These are phyloP conservation scores for Aspergillus ustus DNA, from an alignment of 2,329 filamentous ascomycete genomes.

Conservation along the genomic window DNA sequence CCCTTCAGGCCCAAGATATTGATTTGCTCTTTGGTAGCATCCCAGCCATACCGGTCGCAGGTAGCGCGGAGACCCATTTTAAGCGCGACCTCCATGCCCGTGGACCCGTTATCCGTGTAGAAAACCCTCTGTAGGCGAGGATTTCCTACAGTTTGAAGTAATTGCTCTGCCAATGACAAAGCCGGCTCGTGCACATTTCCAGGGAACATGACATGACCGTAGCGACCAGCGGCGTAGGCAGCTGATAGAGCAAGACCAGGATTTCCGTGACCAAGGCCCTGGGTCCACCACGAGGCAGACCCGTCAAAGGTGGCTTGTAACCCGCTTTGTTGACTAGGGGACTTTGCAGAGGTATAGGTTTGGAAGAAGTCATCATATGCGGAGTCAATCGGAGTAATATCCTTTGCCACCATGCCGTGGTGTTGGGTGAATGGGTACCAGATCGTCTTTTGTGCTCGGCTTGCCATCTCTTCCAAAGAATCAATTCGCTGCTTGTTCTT, in stretches of 20 bases:
- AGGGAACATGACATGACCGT: conserved; percentile 89
- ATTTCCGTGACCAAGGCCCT: conserved; percentile 81
- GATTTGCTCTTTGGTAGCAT: conserved; percentile 59
- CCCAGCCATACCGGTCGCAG: conserved; percentile 69
- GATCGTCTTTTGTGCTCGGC: conserved; percentile 66
- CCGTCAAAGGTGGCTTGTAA: conserved; percentile 76
- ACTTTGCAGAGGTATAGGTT: conserved; percentile 48
- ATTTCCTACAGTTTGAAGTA: conserved; percentile 66
- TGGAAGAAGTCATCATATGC: conserved; percentile 81
- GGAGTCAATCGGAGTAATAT: conserved; percentile 78
- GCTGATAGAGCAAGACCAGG: conserved; percentile 72
- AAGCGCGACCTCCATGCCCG: conserved; percentile 79
- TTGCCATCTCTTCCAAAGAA: conserved; percentile 64
- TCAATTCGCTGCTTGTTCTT: conserved; percentile 62
- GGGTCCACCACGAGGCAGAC: conserved; percentile 90
- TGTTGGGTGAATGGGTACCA: conserved; percentile 93
- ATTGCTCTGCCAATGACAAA: conserved; percentile 66
- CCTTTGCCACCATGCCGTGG: conserved; percentile 61
- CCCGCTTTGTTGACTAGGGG: conserved; percentile 35
- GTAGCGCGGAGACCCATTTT: conserved; percentile 82
- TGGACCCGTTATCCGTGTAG: conserved; percentile 83
- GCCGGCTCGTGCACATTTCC: conserved; percentile 80
- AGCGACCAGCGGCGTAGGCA: conserved; percentile 79
- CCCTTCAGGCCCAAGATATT: conserved; percentile 76
- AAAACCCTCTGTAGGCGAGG: conserved; percentile 73